phyloP scores from a whole-genome alignment of 2,329 filamentous ascomycete genomes.

The Coleophoma eucalyptorum region DNA sequence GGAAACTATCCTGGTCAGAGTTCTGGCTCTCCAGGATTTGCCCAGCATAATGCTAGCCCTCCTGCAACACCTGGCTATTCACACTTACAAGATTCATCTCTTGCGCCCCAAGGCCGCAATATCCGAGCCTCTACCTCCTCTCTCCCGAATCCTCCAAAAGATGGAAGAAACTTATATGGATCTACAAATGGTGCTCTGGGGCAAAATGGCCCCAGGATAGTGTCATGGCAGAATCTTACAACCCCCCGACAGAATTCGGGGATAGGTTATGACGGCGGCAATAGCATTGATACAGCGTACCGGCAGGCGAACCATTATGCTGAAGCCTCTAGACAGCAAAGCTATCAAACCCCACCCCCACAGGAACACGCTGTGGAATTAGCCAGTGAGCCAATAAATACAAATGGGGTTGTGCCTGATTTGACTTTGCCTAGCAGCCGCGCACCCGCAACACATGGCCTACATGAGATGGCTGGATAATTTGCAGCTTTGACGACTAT shows the following conservation, averaged over 20 bases:
- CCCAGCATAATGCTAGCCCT: not conserved
- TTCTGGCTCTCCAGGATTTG: not conserved
- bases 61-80: not conserved
- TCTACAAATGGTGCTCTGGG: not conserved
- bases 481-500: too few species aligned
- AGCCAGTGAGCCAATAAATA: not conserved
- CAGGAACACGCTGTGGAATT: not conserved
- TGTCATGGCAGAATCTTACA: constrained; percentile 1
- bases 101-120: not conserved
- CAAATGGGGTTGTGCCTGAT: not conserved
- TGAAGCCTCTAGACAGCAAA: not conserved
- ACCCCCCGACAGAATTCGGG: not conserved
- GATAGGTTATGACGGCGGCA: not conserved
- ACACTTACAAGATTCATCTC: not conserved
- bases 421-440: not conserved
- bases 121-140: not conserved
- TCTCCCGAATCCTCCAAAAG: not conserved
- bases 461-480: not conserved
- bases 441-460: not conserved
- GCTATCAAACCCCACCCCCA: not conserved
- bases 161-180: not conserved
- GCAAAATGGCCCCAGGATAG: not conserved
- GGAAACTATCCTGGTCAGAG: not conserved
- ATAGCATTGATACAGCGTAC: not conserved
- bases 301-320: not conserved